Percentiles rank a stretch among this genome's conserved stretches.
These are phyloP conservation scores for Mycena epipterygia DNA, from an alignment of 768 basidiomycete species.

Conservation along the genomic window DNA sequence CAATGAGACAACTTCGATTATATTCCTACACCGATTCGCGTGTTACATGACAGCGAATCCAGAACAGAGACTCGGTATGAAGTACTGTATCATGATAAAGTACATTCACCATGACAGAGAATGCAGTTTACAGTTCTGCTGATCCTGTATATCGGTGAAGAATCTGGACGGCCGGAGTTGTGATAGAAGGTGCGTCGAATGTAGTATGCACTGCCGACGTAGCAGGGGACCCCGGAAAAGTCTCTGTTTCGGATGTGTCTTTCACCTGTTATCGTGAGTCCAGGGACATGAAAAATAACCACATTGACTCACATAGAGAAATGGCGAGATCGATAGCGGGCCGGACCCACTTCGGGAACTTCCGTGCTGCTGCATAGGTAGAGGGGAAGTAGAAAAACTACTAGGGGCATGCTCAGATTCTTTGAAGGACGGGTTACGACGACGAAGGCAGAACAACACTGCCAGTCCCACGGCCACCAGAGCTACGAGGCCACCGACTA, in stretches of 20 bases:
- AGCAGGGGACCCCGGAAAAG: constrained; percentile 36
- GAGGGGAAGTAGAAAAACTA: constrained; percentile 24
- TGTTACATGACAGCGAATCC: no score
- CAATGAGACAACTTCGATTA: background rate
- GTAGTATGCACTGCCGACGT: constrained; percentile 37
- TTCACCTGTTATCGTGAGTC: constrained; percentile 9
- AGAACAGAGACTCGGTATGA: no score
- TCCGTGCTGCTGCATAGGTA: constrained; percentile 9
- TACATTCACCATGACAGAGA: background rate
- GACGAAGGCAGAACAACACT: constrained; percentile 50
- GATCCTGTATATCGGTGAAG: constrained; percentile 48
- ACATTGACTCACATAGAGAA: constrained; percentile 26
- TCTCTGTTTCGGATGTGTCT: constrained; percentile 23
- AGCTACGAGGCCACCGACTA: constrained; percentile 64
- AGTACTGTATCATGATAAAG: no score
- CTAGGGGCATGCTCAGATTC: constrained; percentile 31
- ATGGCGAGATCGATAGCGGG: constrained; percentile 26
- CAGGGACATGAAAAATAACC: background rate
- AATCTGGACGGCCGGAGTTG: constrained; percentile 41
- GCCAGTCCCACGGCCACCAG: constrained; percentile 54
- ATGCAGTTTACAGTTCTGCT: constrained; percentile 45
- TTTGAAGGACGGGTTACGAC: constrained; percentile 21
- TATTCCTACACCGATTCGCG: no score
- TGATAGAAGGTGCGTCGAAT: constrained; percentile 35
- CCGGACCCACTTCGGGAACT: background rate